Conservation (phyloP, 495 filamentous ascomycete genomes). For the Jackrogersella multiformis region DNA sequence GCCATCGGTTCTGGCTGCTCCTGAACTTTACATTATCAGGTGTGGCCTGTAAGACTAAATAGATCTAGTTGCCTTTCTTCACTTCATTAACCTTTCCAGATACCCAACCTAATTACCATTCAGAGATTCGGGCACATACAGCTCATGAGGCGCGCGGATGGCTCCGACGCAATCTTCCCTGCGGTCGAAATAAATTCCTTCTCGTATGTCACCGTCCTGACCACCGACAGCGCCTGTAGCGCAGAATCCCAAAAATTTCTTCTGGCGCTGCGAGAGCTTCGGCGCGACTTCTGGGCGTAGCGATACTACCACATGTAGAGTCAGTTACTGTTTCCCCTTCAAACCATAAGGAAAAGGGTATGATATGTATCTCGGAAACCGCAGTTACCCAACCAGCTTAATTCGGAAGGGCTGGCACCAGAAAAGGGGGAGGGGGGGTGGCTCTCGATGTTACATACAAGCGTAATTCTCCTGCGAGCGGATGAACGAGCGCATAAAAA, state of each 20-base stretch:
- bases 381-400: too few relatives aligned
- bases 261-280: neutral
- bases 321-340: neutral
- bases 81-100: neutral
- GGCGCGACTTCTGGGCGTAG: neutral
- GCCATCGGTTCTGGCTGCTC: too few relatives aligned
- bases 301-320: neutral
- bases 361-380: too few relatives aligned
- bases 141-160: neutral
- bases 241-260: constrained; percentile 1
- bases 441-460: neutral
- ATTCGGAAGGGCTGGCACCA: neutral
- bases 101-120: neutral
- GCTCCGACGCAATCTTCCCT: neutral
- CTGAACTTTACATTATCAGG: too few relatives aligned
- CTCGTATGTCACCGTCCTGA: neutral
- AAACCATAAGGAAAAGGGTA: neutral
- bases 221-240: neutral
- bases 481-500: constrained; percentile 9
- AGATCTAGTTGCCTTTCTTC: neutral
- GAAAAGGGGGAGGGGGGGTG: neutral
- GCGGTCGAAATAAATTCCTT: neutral
- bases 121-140: neutral
- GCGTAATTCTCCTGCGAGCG: constrained; percentile 1
- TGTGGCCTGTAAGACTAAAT: neutral